phyloP scores from a whole-genome alignment of 148 eudicot genomes.

The Diospyros kaki region DNA sequence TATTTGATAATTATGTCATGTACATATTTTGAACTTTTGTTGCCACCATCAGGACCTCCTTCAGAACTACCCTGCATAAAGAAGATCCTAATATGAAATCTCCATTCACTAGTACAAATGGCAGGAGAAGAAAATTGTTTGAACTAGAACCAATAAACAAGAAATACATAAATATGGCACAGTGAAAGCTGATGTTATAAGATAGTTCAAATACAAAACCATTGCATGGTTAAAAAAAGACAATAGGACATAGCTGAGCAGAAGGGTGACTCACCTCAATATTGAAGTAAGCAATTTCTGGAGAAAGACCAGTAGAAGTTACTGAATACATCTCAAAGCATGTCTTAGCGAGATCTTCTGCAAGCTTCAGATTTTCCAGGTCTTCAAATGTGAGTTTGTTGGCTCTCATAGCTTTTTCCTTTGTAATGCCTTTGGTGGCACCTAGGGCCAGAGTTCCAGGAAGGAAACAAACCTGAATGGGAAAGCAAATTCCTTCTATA shows the following conservation, averaged over 20 bases:
- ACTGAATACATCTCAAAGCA: conserved; percentile 81
- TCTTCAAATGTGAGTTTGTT: conserved; percentile 61
- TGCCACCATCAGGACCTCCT: conserved; percentile 82
- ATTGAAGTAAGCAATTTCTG: conserved; percentile 83
- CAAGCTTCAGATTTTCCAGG: conserved; percentile 76
- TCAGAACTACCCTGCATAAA: conserved; percentile 54
- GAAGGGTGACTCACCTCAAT: conserved; percentile 49
- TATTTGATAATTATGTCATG: conserved; percentile 78
- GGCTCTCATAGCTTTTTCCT: conserved; percentile 61
- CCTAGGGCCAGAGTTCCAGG: conserved; percentile 92
- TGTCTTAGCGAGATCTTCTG: conserved; percentile 82
- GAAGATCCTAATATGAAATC: conserved; percentile 17
- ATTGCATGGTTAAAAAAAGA: too few relatives aligned
- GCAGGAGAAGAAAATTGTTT: neutral
- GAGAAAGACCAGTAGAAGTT: conserved; percentile 85
- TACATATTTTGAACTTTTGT: conserved; percentile 69
- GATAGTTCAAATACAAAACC: neutral
- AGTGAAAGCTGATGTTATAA: neutral
- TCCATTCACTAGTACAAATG: neutral
- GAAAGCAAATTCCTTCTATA: neutral
- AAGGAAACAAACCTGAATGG: conserved; percentile 74
- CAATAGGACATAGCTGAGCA: too few relatives aligned
- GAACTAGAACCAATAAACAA: neutral
- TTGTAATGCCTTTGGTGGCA: conserved; percentile 79
- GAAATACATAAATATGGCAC: neutral